A percentile compares a stretch with the other conserved stretches of the same genome.
phyloP scores from a whole-genome alignment of 2,329 filamentous ascomycete species.

The Simplicillium sp. region DNA sequence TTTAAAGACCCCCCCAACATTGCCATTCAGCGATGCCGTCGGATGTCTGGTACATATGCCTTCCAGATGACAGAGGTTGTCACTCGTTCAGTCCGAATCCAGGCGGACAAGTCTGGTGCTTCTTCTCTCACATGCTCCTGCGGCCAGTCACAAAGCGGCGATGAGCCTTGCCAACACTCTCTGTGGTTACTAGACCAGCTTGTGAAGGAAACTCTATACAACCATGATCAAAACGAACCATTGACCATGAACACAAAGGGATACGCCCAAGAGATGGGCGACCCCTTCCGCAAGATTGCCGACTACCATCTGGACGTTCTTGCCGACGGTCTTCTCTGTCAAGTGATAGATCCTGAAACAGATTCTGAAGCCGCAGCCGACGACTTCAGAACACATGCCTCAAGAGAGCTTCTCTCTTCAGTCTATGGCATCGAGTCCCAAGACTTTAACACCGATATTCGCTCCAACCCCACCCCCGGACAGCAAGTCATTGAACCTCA shows the following conservation, averaged over 20 bases:
- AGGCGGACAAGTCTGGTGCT: constrained; percentile 26
- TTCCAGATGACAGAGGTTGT: constrained; percentile 47
- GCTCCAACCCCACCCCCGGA: constrained; percentile 17
- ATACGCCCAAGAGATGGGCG: constrained; percentile 34
- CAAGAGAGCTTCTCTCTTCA: constrained; percentile 40
- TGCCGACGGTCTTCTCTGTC: constrained; percentile 41
- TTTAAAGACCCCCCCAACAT: constrained; percentile 40
- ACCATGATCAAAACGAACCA: constrained; percentile 23
- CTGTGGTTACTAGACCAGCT: constrained; percentile 47
- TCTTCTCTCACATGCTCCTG: constrained; percentile 39
- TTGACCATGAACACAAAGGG: constrained; percentile 33
- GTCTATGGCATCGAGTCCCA: constrained; percentile 28
- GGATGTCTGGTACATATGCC: constrained; percentile 38
- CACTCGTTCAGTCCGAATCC: constrained; percentile 41
- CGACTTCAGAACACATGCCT: constrained; percentile 27
- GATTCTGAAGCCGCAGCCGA: constrained; percentile 7
- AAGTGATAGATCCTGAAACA: constrained; percentile 22
- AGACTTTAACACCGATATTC: constrained; percentile 37
- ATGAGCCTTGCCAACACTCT: constrained; percentile 37
- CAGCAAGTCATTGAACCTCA: constrained; percentile 28
- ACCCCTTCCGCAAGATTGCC: constrained; percentile 39
- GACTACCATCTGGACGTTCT: constrained; percentile 41
- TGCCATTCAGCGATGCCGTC: constrained; percentile 38
- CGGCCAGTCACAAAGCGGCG: constrained; percentile 13
- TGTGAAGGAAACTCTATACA: constrained; percentile 34